These are phyloP conservation scores for Agaricus sinodeliciosus DNA, from an alignment of 768 basidiomycete species.

Conservation along the genomic window DNA sequence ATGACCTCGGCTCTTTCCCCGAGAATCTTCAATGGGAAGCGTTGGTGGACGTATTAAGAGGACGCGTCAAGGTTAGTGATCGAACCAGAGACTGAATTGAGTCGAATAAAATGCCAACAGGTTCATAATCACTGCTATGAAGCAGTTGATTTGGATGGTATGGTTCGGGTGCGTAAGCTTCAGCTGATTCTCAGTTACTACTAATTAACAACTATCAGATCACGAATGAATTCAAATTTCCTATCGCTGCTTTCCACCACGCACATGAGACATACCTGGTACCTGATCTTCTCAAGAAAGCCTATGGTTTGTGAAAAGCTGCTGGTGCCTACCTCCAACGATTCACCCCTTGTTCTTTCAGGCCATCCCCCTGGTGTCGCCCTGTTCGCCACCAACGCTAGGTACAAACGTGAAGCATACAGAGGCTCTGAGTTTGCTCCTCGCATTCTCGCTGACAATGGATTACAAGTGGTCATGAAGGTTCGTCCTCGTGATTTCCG, in stretches of 20 bases:
- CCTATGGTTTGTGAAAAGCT: constrained; percentile 38
- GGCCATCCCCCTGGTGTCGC: constrained; percentile 67
- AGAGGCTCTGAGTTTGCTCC: constrained; percentile 76
- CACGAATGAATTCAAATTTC: constrained; percentile 65
- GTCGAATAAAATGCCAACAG: constrained; percentile 17
- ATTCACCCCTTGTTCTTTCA: constrained; percentile 9
- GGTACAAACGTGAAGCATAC: constrained; percentile 75
- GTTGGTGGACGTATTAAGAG: constrained; percentile 69
- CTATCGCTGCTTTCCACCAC: constrained; percentile 70
- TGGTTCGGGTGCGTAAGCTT: constrained; percentile 44
- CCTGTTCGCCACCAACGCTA: constrained; percentile 54
- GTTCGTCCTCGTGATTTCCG: constrained; percentile 18
- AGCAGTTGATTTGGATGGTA: constrained; percentile 64
- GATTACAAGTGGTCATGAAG: constrained; percentile 74
- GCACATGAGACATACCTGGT: constrained; percentile 84
- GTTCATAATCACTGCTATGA: constrained; percentile 54
- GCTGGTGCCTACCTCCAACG: neutral
- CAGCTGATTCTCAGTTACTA: neutral
- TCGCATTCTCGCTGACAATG: constrained; percentile 59
- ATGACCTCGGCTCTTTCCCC: constrained; percentile 48
- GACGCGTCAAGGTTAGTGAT: constrained; percentile 54
- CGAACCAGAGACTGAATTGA: neutral
- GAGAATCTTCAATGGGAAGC: constrained; percentile 69
- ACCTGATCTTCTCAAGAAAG: constrained; percentile 69
- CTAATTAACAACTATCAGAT: constrained; percentile 21